Evolutionary conservation across 1,284 basidiomycete species (phyloP).

Genomic region (Ganoderma sinense): DNA sequence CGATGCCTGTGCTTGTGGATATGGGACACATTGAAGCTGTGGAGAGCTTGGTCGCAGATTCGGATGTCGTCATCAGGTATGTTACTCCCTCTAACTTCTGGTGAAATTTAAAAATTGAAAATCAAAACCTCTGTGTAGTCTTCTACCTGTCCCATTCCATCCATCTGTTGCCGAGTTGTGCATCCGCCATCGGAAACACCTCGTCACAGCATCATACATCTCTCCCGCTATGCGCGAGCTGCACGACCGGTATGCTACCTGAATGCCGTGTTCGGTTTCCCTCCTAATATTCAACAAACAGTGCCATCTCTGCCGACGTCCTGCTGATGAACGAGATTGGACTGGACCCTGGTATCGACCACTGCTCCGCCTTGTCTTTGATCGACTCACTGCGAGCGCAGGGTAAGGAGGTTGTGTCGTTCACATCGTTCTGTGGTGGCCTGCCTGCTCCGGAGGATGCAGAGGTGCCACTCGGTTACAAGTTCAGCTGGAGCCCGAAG

Average conservation of each 20-base stretch:
- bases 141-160: constrained; percentile 86
- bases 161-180: constrained; percentile 80
- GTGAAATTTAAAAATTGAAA: too few relatives aligned
- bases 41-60: constrained; percentile 57
- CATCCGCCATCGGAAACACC: constrained; percentile 76
- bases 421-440: constrained; percentile 94
- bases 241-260: constrained; percentile 60
- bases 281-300: constrained; percentile 38
- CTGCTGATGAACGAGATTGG: constrained; percentile 93
- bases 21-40: constrained; percentile 63
- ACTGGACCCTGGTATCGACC: constrained; percentile 96
- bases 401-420: constrained; percentile 75
- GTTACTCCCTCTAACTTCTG: constrained; percentile 28
- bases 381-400: constrained; percentile 65
- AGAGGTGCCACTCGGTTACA: constrained; percentile 84
- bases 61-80: constrained; percentile 77
- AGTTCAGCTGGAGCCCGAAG: constrained; percentile 95
- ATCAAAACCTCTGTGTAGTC: constrained; percentile 49
- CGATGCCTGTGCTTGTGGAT: constrained; percentile 68
- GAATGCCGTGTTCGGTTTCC: neutral
- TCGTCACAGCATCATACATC: constrained; percentile 94
- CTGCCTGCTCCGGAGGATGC: constrained; percentile 82
- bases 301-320: constrained; percentile 74
- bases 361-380: constrained; percentile 88
- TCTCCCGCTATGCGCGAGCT: constrained; percentile 82